Base-by-base conservation (phyloP, 2,329 filamentous ascomycete genomes). In the Xylariaceae sp. region DNA sequence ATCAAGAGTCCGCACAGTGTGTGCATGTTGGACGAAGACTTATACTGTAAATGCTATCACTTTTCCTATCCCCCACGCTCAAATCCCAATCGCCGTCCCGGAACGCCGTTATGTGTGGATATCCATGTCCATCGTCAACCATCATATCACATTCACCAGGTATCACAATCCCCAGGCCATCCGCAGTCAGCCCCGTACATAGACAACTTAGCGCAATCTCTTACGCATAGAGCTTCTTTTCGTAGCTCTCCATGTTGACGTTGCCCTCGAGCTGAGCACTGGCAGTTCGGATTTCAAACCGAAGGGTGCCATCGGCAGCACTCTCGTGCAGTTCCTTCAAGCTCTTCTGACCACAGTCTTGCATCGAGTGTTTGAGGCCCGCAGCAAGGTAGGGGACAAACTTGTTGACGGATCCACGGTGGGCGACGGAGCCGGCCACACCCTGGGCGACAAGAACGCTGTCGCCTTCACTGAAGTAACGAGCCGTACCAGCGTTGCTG, bases 401-500 rank as follows among this genome's bases (percentile, higher is more conserved):
- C 77, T 96, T 97, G 71, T 83, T 90, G 70, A 99, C 83, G 38
- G 90, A 95, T 70, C 83, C 89, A 68, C 88, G 80, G 75, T 93
- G 88, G 46, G 89, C 86, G 48, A 93, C 89, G 48, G 87, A 82
- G 60, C 92, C 94, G 56, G 90, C 92, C 28, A 99, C 94, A 76
- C 94, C 94, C 77, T 99, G 94, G 17, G 94, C 94, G 64, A 99
- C 94, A 44, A 99, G 83, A 50, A 99, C 85, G 63, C 88, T 88
- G 74, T 97, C 93, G 55, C 92, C 92, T 75, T 99, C 94, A 41
- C 92, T 97, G 78, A 99, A 99, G 80, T 99, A 99, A 57, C 94
- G 87, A 42, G 94, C 94, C 58, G 95, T 97, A 67, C 94, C 94
- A 50, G 94, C 94, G 70, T 97, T 99, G 73, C 86, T 87, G 75